Evolutionary conservation across 805 yeast genomes (phyloP).

Genomic region (Wickerhamiella dianesei): DNA sequence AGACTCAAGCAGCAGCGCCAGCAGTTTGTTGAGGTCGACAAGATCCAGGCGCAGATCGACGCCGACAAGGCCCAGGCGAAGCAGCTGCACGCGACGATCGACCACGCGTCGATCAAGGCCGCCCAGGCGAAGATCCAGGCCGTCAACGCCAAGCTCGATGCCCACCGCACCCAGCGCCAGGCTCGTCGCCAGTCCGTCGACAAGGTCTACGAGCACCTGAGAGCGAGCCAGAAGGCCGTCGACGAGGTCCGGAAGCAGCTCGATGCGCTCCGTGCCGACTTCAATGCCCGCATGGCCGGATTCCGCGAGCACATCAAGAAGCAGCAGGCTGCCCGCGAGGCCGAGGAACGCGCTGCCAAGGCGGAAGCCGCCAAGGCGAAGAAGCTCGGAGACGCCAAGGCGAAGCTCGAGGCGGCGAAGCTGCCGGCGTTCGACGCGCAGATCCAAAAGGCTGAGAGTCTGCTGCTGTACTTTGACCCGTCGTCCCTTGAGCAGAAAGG

Average conservation of each 20-base stretch:
- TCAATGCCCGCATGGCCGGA: constrained; percentile 57
- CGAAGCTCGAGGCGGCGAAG: constrained; percentile 54
- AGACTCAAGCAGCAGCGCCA: constrained; percentile 66
- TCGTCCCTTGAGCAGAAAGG: constrained; percentile 35
- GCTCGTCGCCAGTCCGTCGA: constrained; percentile 56
- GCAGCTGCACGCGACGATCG: constrained; percentile 56
- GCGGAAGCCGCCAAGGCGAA: constrained; percentile 37
- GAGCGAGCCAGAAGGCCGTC: constrained; percentile 51
- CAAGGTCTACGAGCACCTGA: constrained; percentile 35
- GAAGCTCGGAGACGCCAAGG: constrained; percentile 51
- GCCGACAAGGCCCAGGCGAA: constrained; percentile 61
- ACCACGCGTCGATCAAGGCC: constrained; percentile 45
- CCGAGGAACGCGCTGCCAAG: constrained; percentile 51
- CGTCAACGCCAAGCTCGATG: constrained; percentile 55
- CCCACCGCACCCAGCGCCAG: constrained; percentile 49
- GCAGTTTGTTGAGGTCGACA: constrained; percentile 60
- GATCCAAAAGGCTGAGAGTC: constrained; percentile 58
- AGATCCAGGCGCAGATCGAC: constrained; percentile 67
- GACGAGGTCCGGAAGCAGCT: constrained; percentile 46
- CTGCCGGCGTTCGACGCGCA: constrained; percentile 76
- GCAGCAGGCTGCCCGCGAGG: constrained; percentile 58
- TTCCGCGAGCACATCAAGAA: constrained; percentile 63
- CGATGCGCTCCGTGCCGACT: constrained; percentile 37
- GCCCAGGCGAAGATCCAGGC: constrained; percentile 54
- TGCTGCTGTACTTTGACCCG: constrained; percentile 68